phyloP scores from a whole-genome alignment of 768 basidiomycete species.

The Xanthoconium purpureum region DNA sequence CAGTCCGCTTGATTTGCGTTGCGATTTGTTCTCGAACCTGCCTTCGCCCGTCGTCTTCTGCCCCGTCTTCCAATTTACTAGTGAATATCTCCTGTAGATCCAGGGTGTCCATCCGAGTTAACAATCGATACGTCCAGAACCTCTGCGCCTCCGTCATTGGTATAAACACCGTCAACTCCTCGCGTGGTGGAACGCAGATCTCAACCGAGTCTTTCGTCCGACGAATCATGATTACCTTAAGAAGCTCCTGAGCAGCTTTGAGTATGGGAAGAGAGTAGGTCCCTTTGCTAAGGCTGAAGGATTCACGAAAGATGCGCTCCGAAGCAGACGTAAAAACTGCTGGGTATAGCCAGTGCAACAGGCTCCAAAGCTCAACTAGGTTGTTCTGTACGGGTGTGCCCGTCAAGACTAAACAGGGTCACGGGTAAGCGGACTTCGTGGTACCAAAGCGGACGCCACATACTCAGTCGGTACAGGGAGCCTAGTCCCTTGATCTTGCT shows the following conservation, averaged over 20 bases:
- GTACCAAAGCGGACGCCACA: constrained; percentile 1
- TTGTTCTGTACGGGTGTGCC: constrained; percentile 76
- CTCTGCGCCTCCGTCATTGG: constrained; percentile 58
- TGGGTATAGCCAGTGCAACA: constrained; percentile 57
- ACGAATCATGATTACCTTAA: constrained; percentile 55
- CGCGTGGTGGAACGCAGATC: constrained; percentile 50
- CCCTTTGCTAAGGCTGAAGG: constrained; percentile 54
- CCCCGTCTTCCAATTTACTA: constrained; percentile 25
- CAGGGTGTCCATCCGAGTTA: constrained; percentile 49
- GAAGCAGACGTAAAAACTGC: constrained; percentile 48
- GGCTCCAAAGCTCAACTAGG: constrained; percentile 53
- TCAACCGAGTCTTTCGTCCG: constrained; percentile 55
- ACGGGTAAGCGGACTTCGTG: not conserved
- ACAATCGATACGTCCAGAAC: constrained; percentile 58
- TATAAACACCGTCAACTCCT: constrained; percentile 55
- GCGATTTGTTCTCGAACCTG: constrained; percentile 41
- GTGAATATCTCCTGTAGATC: constrained; percentile 50
- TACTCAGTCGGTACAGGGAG: constrained; percentile 55
- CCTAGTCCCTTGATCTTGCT: constrained; percentile 54
- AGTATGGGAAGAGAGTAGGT: constrained; percentile 50
- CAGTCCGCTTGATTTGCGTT: constrained; percentile 36
- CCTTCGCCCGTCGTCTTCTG: constrained; percentile 34
- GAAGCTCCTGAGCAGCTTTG: constrained; percentile 45
- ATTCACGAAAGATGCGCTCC: constrained; percentile 45
- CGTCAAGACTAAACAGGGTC: constrained; percentile 48